Conservation (phyloP, 2,329 filamentous ascomycete species). For the Canariomyces notabilis region DNA sequence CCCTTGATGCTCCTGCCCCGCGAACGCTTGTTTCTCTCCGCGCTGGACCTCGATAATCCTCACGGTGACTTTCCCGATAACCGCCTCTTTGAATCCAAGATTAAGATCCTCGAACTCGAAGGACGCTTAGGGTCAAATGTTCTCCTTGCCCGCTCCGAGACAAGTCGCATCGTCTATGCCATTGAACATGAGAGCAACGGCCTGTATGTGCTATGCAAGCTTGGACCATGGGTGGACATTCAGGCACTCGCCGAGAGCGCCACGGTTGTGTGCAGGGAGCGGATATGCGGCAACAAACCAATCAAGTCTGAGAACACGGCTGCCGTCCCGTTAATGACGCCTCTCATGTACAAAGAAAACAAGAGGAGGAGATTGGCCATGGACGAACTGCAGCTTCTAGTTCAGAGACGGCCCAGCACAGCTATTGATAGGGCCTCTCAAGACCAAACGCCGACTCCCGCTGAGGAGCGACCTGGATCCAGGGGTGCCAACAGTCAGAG, state of each 20-base stretch:
- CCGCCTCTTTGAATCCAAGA: constrained; percentile 55
- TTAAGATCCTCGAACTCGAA: constrained; percentile 60
- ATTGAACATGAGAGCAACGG: constrained; percentile 60
- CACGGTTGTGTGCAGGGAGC: constrained; percentile 39
- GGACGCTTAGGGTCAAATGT: constrained; percentile 54
- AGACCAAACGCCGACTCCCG: constrained; percentile 10
- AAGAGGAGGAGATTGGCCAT: constrained; percentile 57
- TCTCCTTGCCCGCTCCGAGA: constrained; percentile 57
- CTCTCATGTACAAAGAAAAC: constrained; percentile 43
- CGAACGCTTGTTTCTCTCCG: constrained; percentile 55
- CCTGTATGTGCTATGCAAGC: constrained; percentile 62
- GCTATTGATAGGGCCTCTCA: constrained; percentile 32
- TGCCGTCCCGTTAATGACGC: constrained; percentile 36
- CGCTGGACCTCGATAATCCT: constrained; percentile 51
- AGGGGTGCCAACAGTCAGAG: not conserved
- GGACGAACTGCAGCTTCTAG: constrained; percentile 57
- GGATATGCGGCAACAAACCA: constrained; percentile 25
- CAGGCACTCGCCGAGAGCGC: constrained; percentile 47
- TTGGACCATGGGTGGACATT: constrained; percentile 62
- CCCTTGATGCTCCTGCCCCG: constrained; percentile 60
- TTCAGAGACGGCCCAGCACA: constrained; percentile 48
- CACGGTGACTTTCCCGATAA: constrained; percentile 47
- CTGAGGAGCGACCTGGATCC: constrained; percentile 5
- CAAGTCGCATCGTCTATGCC: constrained; percentile 50
- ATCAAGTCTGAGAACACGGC: constrained; percentile 8